phyloP scores from a whole-genome alignment of 202 grass and related monocot genomes.

The Eragrostis tef region DNA sequence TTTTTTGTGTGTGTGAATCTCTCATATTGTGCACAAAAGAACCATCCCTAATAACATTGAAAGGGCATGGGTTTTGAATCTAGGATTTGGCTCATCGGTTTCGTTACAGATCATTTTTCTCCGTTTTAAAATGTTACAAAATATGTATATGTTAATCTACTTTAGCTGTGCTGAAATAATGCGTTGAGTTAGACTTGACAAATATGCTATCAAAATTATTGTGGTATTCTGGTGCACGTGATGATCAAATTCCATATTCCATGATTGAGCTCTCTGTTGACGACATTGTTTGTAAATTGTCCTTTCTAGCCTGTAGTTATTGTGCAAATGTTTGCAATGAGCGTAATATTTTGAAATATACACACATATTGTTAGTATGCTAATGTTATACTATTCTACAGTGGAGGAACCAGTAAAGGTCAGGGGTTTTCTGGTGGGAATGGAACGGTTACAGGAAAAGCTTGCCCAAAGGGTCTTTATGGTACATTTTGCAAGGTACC shows the following conservation, averaged over 20 bases:
- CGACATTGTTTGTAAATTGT: slow-evolving; percentile 27
- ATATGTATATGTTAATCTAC: slow-evolving; percentile 24
- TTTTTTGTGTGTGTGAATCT: too few species aligned
- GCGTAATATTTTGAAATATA: slow-evolving; percentile 1
- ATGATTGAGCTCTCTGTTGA: slow-evolving; percentile 30
- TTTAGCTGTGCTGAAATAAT: slow-evolving; percentile 17
- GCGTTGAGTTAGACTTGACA: not conserved
- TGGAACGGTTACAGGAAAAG: slow-evolving; percentile 91
- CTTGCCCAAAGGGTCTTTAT: slow-evolving; percentile 96
- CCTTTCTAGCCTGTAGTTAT: not conserved
- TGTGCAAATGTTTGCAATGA: slow-evolving; percentile 1
- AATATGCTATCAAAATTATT: not conserved
- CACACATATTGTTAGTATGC: slow-evolving; percentile 8
- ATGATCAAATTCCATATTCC: slow-evolving; percentile 7
- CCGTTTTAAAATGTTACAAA: not conserved
- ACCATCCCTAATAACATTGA: too few species aligned
- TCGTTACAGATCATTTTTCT: not conserved
- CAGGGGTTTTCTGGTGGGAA: slow-evolving; percentile 78
- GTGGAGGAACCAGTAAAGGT: slow-evolving; percentile 78
- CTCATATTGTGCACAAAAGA: not conserved
- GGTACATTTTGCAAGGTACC: slow-evolving; percentile 97
- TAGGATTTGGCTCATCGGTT: not conserved
- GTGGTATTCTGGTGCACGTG: not conserved
- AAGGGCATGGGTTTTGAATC: not conserved
- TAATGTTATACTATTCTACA: slow-evolving; percentile 49